Conservation (phyloP, 2,329 filamentous ascomycete genomes). For the Talaromyces verruculosus region DNA sequence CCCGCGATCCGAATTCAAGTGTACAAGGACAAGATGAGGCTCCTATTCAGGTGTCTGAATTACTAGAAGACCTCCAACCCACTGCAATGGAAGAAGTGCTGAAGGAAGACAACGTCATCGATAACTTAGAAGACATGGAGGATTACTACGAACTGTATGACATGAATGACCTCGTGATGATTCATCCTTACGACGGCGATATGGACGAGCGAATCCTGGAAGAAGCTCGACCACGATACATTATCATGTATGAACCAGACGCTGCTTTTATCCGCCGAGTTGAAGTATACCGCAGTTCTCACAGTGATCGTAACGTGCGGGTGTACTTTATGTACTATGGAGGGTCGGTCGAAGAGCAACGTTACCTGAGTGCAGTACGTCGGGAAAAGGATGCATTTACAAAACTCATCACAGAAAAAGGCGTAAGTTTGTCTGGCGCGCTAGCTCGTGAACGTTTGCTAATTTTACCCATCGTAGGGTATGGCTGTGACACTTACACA, state of each 20-base stretch:
- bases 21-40: slow-evolving; percentile 74
- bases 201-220: slow-evolving; percentile 96
- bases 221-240: slow-evolving; percentile 87
- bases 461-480: slow-evolving; percentile 42
- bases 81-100: slow-evolving; percentile 73
- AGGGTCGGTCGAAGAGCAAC: slow-evolving; percentile 91
- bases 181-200: slow-evolving; percentile 93
- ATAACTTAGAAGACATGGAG: slow-evolving; percentile 87
- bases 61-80: slow-evolving; percentile 81
- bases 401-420: slow-evolving; percentile 88
- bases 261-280: slow-evolving; percentile 90
- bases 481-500: slow-evolving; percentile 87
- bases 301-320: slow-evolving; percentile 81
- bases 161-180: slow-evolving; percentile 81
- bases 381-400: slow-evolving; percentile 96
- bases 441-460: slow-evolving; percentile 17
- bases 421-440: slow-evolving; percentile 44
- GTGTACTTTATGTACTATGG: slow-evolving; percentile 98
- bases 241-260: slow-evolving; percentile 98
- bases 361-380: slow-evolving; percentile 84
- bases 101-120: slow-evolving; percentile 66
- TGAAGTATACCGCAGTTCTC: slow-evolving; percentile 93
- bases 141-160: slow-evolving; percentile 89
- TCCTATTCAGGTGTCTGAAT: slow-evolving; percentile 73
- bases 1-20: slow-evolving; percentile 70